Evolutionary conservation across 805 yeast genomes (phyloP).

Genomic region (Lipomyces sp.): DNA sequence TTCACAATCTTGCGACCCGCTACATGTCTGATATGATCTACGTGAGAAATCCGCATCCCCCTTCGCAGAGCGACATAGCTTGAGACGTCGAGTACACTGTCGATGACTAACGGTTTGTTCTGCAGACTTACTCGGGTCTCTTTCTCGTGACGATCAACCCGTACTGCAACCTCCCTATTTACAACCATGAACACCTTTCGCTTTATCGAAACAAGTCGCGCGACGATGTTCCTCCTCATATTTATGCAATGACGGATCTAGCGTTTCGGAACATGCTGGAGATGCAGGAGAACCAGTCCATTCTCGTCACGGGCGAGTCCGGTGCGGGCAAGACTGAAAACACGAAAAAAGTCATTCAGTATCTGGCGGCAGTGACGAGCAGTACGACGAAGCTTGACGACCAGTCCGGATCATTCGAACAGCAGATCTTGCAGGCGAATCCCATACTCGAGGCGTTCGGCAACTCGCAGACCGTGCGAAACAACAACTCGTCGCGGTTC

Average conservation of each 20-base stretch:
- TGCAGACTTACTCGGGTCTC: conserved; percentile 92
- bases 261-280: conserved; percentile 74
- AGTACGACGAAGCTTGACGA: conserved; percentile 36
- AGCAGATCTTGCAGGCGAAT: conserved; percentile 85
- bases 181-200: conserved; percentile 55
- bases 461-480: conserved; percentile 91
- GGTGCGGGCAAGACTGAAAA: conserved; percentile 99
- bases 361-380: conserved; percentile 64
- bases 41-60: conserved; percentile 21
- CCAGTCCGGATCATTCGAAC: conserved; percentile 51
- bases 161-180: conserved; percentile 69
- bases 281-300: conserved; percentile 75
- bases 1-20: conserved; percentile 73
- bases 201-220: conserved; percentile 50
- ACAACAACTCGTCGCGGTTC: conserved; percentile 91
- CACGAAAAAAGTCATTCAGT: conserved; percentile 91
- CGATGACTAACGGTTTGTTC: conserved; percentile 37
- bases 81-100: too few species aligned
- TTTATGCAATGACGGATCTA: conserved; percentile 82
- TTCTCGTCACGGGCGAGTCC: conserved; percentile 96
- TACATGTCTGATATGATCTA: conserved; percentile 69
- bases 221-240: conserved; percentile 70
- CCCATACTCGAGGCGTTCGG: conserved; percentile 97
- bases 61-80: not conserved
- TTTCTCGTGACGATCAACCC: conserved; percentile 96